Base-by-base conservation (phyloP, 1,139 yeast species). In the Spathaspora sp. region DNA sequence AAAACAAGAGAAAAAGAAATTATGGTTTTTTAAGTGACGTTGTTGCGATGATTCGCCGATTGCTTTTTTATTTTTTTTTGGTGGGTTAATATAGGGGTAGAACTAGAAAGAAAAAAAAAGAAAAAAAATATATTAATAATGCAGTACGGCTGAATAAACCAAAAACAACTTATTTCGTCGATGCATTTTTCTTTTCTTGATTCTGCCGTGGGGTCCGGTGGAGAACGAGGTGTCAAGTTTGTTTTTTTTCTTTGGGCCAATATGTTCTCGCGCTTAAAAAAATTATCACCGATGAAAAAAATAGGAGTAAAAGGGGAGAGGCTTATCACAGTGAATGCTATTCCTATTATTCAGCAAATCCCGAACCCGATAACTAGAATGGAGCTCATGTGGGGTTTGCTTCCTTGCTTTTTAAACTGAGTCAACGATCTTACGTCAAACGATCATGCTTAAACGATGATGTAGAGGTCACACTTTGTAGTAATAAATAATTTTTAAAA, bases 131-230 rank as follows among this genome's bases (percentile, higher is more conserved):
- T 23, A 31, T n/a, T 20, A 23, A 31, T 31, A 13, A 40, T 18
- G 27, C 31, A 24, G 9, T n/a, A 29, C 25, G 27, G 43, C 39
- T 37, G 34, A 34, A 17, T 25, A 23, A 26, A 25, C 24, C n/a
- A 29, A 41, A 37, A 33, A 33, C 11, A 23, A 25, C 9, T 16
- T 38, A 18, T 2, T 27, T n/a, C 25, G 29, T 23, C 26, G 17
- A 5, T 39, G 18, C 41, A 39, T 31, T 34, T 31, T 24, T 17
- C 15, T 38, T 24, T 13, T 39, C 18, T 38, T 10, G 42, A 20
- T 40, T 40, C 42, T 40, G 42, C 43, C 43, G 43, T 41, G 33
- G 38, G 38, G 43, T 23, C 43, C 43, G 43, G 25, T 7, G 16
- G 29, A 13, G 23, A 29, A 20, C n/a, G n/a, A 15, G 31, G n/a